Evolutionary conservation across 345 rosid genomes (phyloP), one percentile per base, ranked within the genome.

Genomic region (Cardamine occulta): DNA sequence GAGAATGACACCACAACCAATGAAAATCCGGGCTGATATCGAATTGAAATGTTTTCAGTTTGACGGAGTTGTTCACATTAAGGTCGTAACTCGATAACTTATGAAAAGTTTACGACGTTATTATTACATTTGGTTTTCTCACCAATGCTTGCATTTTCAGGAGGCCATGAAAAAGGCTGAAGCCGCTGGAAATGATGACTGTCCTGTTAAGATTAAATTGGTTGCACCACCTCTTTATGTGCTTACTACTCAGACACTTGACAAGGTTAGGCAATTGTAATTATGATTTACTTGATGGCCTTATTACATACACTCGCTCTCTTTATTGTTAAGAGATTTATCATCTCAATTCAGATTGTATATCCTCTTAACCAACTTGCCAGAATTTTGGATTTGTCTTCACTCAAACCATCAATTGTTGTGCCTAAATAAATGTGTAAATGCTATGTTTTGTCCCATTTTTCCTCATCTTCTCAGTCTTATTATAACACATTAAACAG

Each of bases 151-250:
- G 60, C 65, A 58, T 69, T 72, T 67, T 63, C 87, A 96, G 99
- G 99, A 90, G 19, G 94, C 98, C 65, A 96, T 96, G 98, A 81
- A 80, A 75, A 91, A 89, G 73, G 99, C 99, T 70, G 99, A 89
- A 85, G 99, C 97, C 53, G 89, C 84, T 42, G 99, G 98, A 37
- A 93, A 88, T 47, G 85, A 85, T 4, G 93, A 89, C 34, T 96
- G 99, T 61, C 99, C 99, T 21, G 98, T 96, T 52, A 96, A 91
- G 83, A 96, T 96, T 58, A 93, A 96, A 54, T 73, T 93, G 78
- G 99, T 93, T 85, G 98, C 97, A 52, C 94, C 98, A 67, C 99
- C 99, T 52, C 91, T 93, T 17, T 93, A 93, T 84, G 98, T 93
- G 74, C 97, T 93, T 68, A 96, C 98, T 51, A 91, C 97, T 58